Evolutionary conservation across 1,284 basidiomycete genomes (phyloP), one percentile per base, ranked within the genome.

Genomic region (Sutorius eximius): DNA sequence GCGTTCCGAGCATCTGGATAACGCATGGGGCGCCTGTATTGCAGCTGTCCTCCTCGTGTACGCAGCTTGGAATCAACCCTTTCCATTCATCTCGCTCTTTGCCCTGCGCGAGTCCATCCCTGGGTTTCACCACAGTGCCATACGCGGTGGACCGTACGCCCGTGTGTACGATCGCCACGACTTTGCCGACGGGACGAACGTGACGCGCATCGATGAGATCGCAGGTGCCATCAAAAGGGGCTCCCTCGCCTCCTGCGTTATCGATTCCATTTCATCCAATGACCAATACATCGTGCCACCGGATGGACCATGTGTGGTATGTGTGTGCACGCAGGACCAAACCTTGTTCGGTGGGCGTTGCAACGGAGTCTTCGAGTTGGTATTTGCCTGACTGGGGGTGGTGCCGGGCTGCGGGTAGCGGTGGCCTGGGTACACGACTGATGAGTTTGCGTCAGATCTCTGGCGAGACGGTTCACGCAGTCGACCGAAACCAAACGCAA

Each of bases 1-100:
- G 34, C 34, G 38, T 52, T 51, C 36, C 16, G 33, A 40, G 29
- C 44, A 16, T 51, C 13, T 33, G 55, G 55, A 33, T 40, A 27
- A 32, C 20, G 44, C 42, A 48, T 52, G 50, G 50, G 37, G 30
- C 24, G 33, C 24, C 30, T 27, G 45, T 20, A 20, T 30, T n/a
- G 20, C 38, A 38, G 41, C 32, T 43, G 1, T 20, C 24, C 20
- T 13, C 38, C 29, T 55, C 44, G 36, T 48, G 22, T 56, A 32
- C 40, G 27, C 33, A 18, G 8, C 40, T 37, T 33, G 52, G 41
- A 42, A 49, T 11, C n/a, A 45, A 8, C 5, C 38, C 1, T 37
- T 22, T 18, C 10, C 18, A 49, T 22, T 10, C 20, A 16, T 24
- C 52, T 16, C 6, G n/a, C 47, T 42, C 41, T 16, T 24, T 9